These are phyloP conservation scores for Fusarium sp. DNA, from an alignment of 2,329 filamentous ascomycete genomes.

Conservation along the genomic window DNA sequence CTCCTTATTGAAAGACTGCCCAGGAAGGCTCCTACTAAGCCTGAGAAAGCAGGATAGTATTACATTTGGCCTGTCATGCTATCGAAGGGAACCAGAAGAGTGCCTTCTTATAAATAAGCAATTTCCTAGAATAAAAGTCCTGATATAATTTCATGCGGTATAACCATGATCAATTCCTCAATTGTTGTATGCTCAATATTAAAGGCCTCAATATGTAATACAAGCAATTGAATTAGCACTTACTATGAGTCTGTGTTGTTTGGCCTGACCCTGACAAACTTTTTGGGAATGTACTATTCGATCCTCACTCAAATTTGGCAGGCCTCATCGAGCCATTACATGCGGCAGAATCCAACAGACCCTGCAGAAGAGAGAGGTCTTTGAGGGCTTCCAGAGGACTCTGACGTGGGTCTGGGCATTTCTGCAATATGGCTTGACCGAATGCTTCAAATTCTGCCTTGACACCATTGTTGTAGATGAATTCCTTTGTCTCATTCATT, in stretches of 20 bases:
- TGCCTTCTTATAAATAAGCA: neutral
- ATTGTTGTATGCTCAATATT: neutral
- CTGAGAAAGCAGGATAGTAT: neutral
- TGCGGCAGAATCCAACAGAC: neutral
- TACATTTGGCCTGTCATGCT: accelerated
- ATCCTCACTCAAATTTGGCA: neutral
- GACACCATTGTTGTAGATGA: neutral
- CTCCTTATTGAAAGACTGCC: neutral
- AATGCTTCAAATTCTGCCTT: neutral
- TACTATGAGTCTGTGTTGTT: accelerated
- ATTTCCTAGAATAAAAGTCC: accelerated
- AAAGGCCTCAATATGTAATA: accelerated
- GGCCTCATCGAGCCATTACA: neutral
- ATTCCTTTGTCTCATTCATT: neutral
- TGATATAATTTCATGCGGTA: neutral
- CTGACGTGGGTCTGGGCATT: neutral
- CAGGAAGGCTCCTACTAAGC: neutral
- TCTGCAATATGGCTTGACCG: neutral
- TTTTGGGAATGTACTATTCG: accelerated
- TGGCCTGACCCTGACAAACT: neutral
- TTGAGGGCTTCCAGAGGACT: neutral
- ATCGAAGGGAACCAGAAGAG: neutral
- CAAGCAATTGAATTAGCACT: neutral
- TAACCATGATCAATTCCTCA: neutral
- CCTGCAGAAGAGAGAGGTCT: neutral